A percentile compares a stretch with the other conserved stretches of the same genome.
These are phyloP conservation scores for Acer campestre DNA, from an alignment of 345 rosid genomes.

Conservation along the genomic window DNA sequence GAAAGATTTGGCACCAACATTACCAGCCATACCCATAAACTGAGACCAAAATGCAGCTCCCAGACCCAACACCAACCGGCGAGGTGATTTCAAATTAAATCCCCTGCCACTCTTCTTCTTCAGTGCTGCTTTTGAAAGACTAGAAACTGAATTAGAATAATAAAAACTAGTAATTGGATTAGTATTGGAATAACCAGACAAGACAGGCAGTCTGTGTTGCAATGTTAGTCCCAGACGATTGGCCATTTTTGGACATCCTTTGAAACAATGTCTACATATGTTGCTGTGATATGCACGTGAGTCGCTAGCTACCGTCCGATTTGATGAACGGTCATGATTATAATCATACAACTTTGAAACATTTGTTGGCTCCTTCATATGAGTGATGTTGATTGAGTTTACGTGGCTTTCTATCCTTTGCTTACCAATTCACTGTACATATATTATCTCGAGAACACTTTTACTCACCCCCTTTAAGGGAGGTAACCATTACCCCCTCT, in stretches of 20 bases:
- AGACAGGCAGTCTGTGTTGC: conserved; percentile 30
- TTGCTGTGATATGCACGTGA: conserved; percentile 10
- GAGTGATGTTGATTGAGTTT: not conserved
- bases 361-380: not conserved
- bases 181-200: conserved; percentile 22
- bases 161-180: not conserved
- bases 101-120: conserved; percentile 25
- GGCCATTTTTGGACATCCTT: conserved; percentile 36
- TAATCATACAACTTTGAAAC: too few species aligned
- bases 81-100: conserved; percentile 38
- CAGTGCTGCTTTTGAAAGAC: conserved; percentile 23
- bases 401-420: conserved; percentile 17
- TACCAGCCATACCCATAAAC: conserved; percentile 48
- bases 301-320: not conserved
- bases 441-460: too few species aligned
- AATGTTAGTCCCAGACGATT: conserved; percentile 34
- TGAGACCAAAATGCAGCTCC: conserved; percentile 66
- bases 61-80: conserved; percentile 58
- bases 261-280: too few species aligned
- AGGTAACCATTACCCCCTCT: too few species aligned
- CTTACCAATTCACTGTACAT: not conserved
- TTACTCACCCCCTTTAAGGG: too few species aligned
- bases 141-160: conserved; percentile 32
- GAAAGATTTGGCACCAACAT: conserved; percentile 46
- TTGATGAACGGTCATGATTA: not conserved